Conservation (phyloP, 1,284 basidiomycete genomes). For the Malassezia yamatoensis region DNA sequence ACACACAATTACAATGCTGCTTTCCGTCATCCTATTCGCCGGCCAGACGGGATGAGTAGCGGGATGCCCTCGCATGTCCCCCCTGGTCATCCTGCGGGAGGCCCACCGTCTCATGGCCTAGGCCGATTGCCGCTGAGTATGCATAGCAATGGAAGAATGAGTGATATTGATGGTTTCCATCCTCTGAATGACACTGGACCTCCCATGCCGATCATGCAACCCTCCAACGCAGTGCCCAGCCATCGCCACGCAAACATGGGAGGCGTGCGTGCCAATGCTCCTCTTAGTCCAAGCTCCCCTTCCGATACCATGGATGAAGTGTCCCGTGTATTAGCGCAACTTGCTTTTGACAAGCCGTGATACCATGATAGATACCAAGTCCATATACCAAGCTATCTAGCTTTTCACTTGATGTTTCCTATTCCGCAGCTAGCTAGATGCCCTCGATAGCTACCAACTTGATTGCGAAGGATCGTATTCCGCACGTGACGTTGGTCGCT, state of each 20-base stretch:
- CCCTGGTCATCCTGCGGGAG: neutral
- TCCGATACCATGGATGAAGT: slow-evolving; percentile 41
- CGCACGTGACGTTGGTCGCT: slow-evolving; percentile 9
- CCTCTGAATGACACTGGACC: slow-evolving; percentile 6
- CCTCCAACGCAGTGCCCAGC: neutral
- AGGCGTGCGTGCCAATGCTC: slow-evolving; percentile 1
- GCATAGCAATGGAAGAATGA: neutral
- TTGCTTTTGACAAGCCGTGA: slow-evolving; percentile 34
- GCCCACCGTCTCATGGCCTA: slow-evolving; percentile 1
- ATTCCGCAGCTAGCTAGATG: no score
- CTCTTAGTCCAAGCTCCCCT: slow-evolving; percentile 3
- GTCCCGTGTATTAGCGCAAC: slow-evolving; percentile 37
- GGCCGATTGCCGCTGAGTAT: slow-evolving; percentile 5
- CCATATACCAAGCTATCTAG: neutral
- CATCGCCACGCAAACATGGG: slow-evolving; percentile 2
- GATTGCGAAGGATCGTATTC: neutral
- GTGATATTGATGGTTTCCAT: slow-evolving; percentile 15
- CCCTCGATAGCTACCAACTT: no score
- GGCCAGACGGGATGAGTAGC: neutral
- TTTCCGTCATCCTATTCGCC: neutral
- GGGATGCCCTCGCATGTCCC: neutral
- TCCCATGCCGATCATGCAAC: slow-evolving; percentile 6
- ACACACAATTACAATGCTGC: neutral
- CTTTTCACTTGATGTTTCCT: neutral
- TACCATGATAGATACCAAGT: neutral